These are phyloP conservation scores for Dendrobium catenatum DNA, from an alignment of 106 monocot genomes.

Conservation along the genomic window DNA sequence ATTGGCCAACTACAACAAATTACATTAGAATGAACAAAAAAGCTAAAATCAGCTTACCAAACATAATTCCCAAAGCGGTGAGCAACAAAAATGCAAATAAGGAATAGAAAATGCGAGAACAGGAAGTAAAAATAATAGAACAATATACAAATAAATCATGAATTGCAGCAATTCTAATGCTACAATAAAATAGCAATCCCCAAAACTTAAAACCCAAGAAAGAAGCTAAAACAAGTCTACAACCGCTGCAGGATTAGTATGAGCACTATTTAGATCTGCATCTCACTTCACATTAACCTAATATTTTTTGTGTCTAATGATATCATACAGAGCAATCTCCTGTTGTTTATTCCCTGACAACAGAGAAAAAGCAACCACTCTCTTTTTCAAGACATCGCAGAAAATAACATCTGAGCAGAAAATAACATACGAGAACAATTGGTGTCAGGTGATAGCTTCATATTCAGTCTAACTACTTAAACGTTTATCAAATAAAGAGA, in stretches of 20 bases:
- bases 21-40: not conserved
- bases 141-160: not conserved
- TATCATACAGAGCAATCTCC: not conserved
- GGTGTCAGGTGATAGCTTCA: not conserved
- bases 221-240: not conserved
- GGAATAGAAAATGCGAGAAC: not conserved
- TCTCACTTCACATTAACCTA: not conserved
- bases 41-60: not conserved
- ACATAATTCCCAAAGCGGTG: not conserved
- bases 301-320: not conserved
- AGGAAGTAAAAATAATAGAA: not conserved
- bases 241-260: not conserved
- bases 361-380: not conserved
- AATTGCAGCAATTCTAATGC: not conserved
- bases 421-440: not conserved
- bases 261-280: not conserved
- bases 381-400: not conserved
- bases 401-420: not conserved
- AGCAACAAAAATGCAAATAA: not conserved
- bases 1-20: constrained; percentile 5
- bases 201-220: not conserved
- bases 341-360: not conserved
- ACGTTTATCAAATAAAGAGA: not conserved
- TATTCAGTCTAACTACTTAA: not conserved
- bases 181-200: not conserved